Evolutionary conservation across 768 basidiomycete genomes (phyloP), one percentile per base, ranked within the genome.

Genomic region (Dendrothele bispora): DNA sequence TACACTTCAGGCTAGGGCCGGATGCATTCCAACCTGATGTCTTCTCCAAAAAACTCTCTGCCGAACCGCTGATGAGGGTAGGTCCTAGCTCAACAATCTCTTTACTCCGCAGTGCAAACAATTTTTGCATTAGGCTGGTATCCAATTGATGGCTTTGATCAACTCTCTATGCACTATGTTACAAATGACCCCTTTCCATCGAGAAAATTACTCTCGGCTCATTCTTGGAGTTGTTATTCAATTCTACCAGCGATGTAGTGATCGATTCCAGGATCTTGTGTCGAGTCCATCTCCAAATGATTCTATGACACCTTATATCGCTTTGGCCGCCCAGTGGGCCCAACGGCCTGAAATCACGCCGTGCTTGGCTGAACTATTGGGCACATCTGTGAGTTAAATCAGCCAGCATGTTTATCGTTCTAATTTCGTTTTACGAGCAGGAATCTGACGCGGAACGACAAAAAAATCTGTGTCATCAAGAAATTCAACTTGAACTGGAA

Each of bases 141-240:
- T 86, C 4, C 83, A 91, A 54, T 71, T 97, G 20, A 87, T 94
- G 75, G 86, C 91, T 1, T 69, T 98, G 36, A 87, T 95, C 59
- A 95, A 95, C 57, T 95, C 91, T 1, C 71, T 98, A 5, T 95
- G 93, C 57, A 77, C 82, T 7, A 95, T 98, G 92, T 80, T 97
- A 17, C 79, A 84, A 48, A 86, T 83, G 5, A 93, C 91, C 15
- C 94, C 95, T 0, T 98, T 98, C 69, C 95, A 98, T 60, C 79
- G 86, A 51, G 95, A 98, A 65, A 94, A 86, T 61, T 97, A 98
- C 62, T 86, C 91, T 15, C 82, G 92, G n/a, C 73, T 98, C 25
- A 95, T 98, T 48, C 79, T 98, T 26, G 86, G 88, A 14, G 88
- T 98, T 45, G 88, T 98, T 48, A 92, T 95, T 32, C 94, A 97